Percentiles rank a stretch among this genome's conserved stretches.
Conservation (phyloP, 176 grass and related monocot genomes). For the Elymus sibiricus region DNA sequence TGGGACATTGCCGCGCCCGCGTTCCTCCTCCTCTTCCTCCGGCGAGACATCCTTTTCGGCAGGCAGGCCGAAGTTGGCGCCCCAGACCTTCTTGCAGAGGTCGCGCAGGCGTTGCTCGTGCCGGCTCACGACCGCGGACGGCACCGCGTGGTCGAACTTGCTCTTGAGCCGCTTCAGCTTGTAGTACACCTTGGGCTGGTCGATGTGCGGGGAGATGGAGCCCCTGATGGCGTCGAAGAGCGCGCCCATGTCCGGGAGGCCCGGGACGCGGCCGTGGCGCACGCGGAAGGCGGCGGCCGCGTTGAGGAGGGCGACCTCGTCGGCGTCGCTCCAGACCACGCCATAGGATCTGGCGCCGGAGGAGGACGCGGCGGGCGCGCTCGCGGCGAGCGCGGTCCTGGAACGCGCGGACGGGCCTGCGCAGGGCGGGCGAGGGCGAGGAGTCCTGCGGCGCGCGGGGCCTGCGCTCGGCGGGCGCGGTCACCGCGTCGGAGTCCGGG, state of each 20-base stretch:
- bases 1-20: conserved; percentile 19
- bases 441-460: not conserved
- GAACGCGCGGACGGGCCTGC: not conserved
- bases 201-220: conserved; percentile 42
- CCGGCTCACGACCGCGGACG: not conserved
- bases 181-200: conserved; percentile 71
- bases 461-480: not conserved
- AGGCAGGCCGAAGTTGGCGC: not conserved
- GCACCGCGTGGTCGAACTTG: conserved; percentile 50
- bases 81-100: conserved; percentile 62
- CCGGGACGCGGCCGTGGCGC: conserved; percentile 37
- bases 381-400: conserved; percentile 17
- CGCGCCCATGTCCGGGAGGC: conserved; percentile 44
- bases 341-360: not conserved
- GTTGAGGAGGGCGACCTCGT: conserved; percentile 52
- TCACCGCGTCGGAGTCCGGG: conserved; percentile 28
- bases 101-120: conserved; percentile 51
- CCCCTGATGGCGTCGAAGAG: conserved; percentile 46
- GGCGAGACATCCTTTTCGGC: conserved; percentile 17
- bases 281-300: conserved; percentile 47
- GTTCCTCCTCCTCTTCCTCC: conserved; percentile 16
- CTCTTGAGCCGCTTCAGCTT: conserved; percentile 93
- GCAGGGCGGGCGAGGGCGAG: not conserved
- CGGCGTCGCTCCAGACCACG: conserved; percentile 43
- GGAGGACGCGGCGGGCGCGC: not conserved